These are phyloP conservation scores for Pseudofabraea citricarpa DNA, from an alignment of 2,329 filamentous ascomycete species.

Conservation along the genomic window DNA sequence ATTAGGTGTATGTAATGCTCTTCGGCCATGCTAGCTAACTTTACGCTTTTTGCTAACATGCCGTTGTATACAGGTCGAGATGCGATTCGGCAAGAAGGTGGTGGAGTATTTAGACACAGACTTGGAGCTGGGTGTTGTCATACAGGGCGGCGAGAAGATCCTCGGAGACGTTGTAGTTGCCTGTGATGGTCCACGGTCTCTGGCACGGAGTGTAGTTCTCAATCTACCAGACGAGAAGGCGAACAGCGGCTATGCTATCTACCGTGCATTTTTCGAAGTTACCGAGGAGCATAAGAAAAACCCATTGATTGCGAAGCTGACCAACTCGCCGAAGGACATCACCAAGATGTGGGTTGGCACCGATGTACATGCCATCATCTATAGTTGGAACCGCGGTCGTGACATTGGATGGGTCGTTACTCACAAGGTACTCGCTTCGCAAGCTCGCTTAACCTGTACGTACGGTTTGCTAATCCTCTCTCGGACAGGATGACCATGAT, in stretches of 20 bases:
- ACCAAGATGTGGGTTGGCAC: not conserved
- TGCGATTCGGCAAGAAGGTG: not conserved
- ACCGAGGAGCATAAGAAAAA: not conserved
- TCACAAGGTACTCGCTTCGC: not conserved
- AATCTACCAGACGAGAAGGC: not conserved
- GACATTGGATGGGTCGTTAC: not conserved
- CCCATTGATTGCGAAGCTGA: not conserved
- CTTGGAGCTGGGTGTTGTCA: not conserved
- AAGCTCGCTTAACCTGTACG: not conserved
- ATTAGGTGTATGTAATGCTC: not conserved
- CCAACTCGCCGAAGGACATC: not conserved
- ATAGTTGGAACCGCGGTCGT: not conserved
- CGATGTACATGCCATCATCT: not conserved
- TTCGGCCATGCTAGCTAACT: too few species aligned
- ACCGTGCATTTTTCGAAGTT: not conserved
- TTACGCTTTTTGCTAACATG: too few species aligned
- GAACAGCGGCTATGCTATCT: not conserved
- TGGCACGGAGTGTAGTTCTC: not conserved
- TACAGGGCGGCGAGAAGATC: not conserved
- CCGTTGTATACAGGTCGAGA: too few species aligned
- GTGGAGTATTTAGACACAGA: not conserved
- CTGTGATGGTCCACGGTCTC: not conserved
- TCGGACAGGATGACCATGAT: not conserved
- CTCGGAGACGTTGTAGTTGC: not conserved
- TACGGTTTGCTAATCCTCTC: not conserved